Conservation (phyloP, 2,329 filamentous ascomycete species). For the Berkeleyomyces basicola region DNA sequence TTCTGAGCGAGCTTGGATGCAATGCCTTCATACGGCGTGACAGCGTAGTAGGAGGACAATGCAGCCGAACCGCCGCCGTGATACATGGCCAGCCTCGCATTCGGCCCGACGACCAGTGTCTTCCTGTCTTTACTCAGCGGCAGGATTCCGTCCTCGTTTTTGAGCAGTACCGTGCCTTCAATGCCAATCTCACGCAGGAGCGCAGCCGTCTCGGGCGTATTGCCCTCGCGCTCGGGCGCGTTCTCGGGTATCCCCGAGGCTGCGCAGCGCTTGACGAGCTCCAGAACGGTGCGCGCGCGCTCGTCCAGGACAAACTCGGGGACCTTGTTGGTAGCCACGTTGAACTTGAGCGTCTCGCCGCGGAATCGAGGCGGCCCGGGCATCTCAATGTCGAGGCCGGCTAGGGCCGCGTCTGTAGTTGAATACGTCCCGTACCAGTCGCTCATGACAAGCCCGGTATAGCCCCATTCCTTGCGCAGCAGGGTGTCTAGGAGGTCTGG, state of each 20-base stretch:
- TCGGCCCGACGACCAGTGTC: slow-evolving; percentile 40
- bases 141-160: slow-evolving; percentile 49
- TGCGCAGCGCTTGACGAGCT: slow-evolving; percentile 41
- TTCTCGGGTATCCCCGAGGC: slow-evolving; percentile 37
- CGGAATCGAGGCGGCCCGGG: slow-evolving; percentile 36
- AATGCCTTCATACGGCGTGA: slow-evolving; percentile 59
- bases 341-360: slow-evolving; percentile 34
- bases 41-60: slow-evolving; percentile 44
- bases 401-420: slow-evolving; percentile 32
- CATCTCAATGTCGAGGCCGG: slow-evolving; percentile 44
- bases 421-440: slow-evolving; percentile 44
- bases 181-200: slow-evolving; percentile 49
- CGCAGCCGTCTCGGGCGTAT: slow-evolving; percentile 45
- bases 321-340: slow-evolving; percentile 39
- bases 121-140: slow-evolving; percentile 48
- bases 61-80: slow-evolving; percentile 52
- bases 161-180: slow-evolving; percentile 56
- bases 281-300: slow-evolving; percentile 39
- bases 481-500: slow-evolving; percentile 32
- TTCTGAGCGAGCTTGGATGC: slow-evolving; percentile 30
- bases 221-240: slow-evolving; percentile 33
- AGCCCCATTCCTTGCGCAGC: slow-evolving; percentile 40
- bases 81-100: slow-evolving; percentile 38
- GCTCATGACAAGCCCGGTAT: slow-evolving; percentile 40
- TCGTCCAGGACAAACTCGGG: slow-evolving; percentile 37